These are phyloP conservation scores for Backusella circina DNA, from an alignment of 192 early-diverging fungal genomes.

Conservation along the genomic window DNA sequence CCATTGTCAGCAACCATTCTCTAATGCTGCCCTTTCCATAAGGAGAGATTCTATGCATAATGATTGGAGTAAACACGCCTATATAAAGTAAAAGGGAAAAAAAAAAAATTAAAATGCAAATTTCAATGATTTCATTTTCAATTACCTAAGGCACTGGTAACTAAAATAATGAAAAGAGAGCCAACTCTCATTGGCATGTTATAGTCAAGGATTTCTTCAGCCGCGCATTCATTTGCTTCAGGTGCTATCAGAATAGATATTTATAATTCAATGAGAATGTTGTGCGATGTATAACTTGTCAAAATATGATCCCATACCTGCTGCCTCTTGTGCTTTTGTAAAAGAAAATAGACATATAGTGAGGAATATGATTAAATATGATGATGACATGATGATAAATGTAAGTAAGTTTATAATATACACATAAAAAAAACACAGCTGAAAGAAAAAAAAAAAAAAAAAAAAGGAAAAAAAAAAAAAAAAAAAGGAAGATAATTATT, in stretches of 20 bases:
- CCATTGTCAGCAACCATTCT: slow-evolving; percentile 22
- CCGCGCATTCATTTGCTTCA: not conserved
- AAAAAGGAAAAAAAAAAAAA: not conserved
- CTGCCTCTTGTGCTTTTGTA: not conserved
- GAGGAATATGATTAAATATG: not conserved
- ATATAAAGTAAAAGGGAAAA: not conserved
- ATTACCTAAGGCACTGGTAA: slow-evolving; percentile 25
- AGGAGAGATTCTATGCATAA: slow-evolving; percentile 17
- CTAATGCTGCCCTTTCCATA: slow-evolving; percentile 18
- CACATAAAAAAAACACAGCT: not conserved
- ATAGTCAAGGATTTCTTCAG: slow-evolving; percentile 13
- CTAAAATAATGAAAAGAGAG: slow-evolving; percentile 30
- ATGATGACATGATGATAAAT: not conserved
- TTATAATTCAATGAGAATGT: not conserved
- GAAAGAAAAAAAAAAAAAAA: not conserved
- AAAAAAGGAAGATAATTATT: slow-evolving; percentile 4
- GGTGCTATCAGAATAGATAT: not conserved
- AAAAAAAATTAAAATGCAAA: not conserved
- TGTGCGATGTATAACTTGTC: not conserved
- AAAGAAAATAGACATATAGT: not conserved
- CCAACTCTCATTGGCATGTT: slow-evolving; percentile 27
- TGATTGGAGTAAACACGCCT: slow-evolving; percentile 33
- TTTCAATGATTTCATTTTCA: not conserved
- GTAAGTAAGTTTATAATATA: slow-evolving; percentile 12
- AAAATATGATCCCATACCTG: not conserved